Evolutionary conservation across 1,284 basidiomycete species (phyloP).

Genomic region (Psilocybe mexicana): DNA sequence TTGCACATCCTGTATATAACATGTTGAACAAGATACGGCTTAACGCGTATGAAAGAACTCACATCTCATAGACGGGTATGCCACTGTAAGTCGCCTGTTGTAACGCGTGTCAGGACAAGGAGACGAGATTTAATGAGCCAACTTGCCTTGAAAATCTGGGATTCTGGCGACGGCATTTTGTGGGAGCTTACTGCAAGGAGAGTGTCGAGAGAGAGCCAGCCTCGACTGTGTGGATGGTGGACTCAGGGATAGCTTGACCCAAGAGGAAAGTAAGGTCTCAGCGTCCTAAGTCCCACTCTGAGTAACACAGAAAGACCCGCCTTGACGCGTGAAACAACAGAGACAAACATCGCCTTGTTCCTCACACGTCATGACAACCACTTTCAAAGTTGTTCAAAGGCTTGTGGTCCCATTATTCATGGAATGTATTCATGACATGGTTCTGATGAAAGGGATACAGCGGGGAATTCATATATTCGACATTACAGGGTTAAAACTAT

Average conservation of each 20-base stretch:
- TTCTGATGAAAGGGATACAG: not conserved
- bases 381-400: not conserved
- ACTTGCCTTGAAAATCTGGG: slow-evolving; percentile 76
- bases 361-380: not conserved
- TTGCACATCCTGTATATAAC: slow-evolving; percentile 81
- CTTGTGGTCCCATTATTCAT: not conserved
- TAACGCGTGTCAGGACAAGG: slow-evolving; percentile 18
- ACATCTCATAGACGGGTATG: slow-evolving; percentile 88
- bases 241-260: slow-evolving; percentile 1
- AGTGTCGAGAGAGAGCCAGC: not conserved
- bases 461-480: too few species aligned
- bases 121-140: slow-evolving; percentile 8
- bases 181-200: not conserved
- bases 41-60: slow-evolving; percentile 39
- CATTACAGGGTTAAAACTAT: too few species aligned
- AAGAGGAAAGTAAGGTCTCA: slow-evolving; percentile 13
- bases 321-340: slow-evolving; percentile 55
- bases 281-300: slow-evolving; percentile 13
- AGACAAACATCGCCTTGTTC: slow-evolving; percentile 41
- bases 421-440: not conserved
- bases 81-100: slow-evolving; percentile 83
- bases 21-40: slow-evolving; percentile 35
- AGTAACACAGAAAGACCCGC: slow-evolving; percentile 17
- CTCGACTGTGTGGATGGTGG: not conserved
- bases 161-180: slow-evolving; percentile 60